Percentiles rank a stretch among this genome's conserved stretches.
These are phyloP conservation scores for Candida hungchunana DNA, from an alignment of 805 yeast species.

Conservation along the genomic window DNA sequence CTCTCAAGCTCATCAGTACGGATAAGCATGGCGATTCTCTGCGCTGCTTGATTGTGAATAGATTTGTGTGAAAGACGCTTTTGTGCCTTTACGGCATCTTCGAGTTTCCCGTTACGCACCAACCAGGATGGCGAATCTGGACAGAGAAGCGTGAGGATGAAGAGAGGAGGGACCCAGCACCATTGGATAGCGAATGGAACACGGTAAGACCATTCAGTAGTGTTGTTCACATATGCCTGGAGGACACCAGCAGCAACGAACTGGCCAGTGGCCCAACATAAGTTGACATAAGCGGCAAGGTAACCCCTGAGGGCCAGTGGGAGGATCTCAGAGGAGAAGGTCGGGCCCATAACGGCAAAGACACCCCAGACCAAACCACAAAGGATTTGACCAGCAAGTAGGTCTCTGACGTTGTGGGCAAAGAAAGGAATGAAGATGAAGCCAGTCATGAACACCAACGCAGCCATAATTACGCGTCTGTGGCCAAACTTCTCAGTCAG, in stretches of 20 bases:
- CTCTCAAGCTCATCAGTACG: slow-evolving; percentile 19
- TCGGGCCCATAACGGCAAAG: slow-evolving; percentile 33
- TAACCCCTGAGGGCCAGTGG: slow-evolving; percentile 38
- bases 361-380: slow-evolving; percentile 42
- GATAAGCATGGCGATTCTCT: slow-evolving; percentile 19
- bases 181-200: slow-evolving; percentile 59
- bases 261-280: slow-evolving; percentile 47
- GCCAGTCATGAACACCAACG: slow-evolving; percentile 30
- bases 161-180: slow-evolving; percentile 52
- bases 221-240: slow-evolving; percentile 31
- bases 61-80: slow-evolving; percentile 22
- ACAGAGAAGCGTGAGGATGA: slow-evolving; percentile 38
- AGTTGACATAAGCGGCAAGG: slow-evolving; percentile 36
- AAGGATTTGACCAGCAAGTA: slow-evolving; percentile 38
- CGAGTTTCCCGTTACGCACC: slow-evolving; percentile 36
- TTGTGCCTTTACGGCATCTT: slow-evolving; percentile 38
- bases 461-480: slow-evolving; percentile 29
- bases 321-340: slow-evolving; percentile 41
- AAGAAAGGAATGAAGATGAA: slow-evolving; percentile 39
- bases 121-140: slow-evolving; percentile 63
- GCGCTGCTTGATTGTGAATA: slow-evolving; percentile 16
- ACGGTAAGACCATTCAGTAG: slow-evolving; percentile 39
- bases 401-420: slow-evolving; percentile 33
- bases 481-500: slow-evolving; percentile 35
- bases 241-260: slow-evolving; percentile 48